These are phyloP conservation scores for Begonia peltatifolia DNA, from an alignment of 306 rosid species.

Conservation along the genomic window DNA sequence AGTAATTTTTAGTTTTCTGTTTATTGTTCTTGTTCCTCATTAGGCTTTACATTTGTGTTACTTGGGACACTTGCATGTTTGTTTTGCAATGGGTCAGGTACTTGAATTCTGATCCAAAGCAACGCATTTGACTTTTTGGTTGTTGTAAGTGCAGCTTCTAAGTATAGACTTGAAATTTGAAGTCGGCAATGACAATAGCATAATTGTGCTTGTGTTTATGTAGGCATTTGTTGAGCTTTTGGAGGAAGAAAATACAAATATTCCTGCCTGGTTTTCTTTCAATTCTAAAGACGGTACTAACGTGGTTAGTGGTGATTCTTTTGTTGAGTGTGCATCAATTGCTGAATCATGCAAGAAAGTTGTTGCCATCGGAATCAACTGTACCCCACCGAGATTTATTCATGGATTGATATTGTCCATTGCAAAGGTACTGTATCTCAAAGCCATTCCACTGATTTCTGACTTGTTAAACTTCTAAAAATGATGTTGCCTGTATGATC, in stretches of 20 bases:
- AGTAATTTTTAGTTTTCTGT: too few species aligned
- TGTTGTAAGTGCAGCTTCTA: too few species aligned
- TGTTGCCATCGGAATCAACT: conserved; percentile 74
- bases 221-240: conserved; percentile 78
- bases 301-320: conserved; percentile 67
- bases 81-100: background rate
- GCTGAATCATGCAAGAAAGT: conserved; percentile 61
- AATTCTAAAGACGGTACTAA: conserved; percentile 58
- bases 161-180: too few species aligned
- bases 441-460: too few species aligned
- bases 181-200: too few species aligned
- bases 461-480: too few species aligned
- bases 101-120: too few species aligned
- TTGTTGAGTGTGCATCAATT: conserved; percentile 55
- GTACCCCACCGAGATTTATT: conserved; percentile 79
- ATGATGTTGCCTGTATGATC: too few species aligned
- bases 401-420: conserved; percentile 49
- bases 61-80: background rate
- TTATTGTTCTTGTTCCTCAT: too few species aligned
- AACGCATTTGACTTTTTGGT: too few species aligned
- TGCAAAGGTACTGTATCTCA: conserved; percentile 22
- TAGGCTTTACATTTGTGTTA: background rate
- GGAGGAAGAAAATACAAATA: conserved; percentile 53
- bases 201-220: conserved; percentile 1
- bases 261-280: conserved; percentile 88